phyloP scores from a whole-genome alignment of 2,329 filamentous ascomycete genomes.

The Calonectria pauciramosa region DNA sequence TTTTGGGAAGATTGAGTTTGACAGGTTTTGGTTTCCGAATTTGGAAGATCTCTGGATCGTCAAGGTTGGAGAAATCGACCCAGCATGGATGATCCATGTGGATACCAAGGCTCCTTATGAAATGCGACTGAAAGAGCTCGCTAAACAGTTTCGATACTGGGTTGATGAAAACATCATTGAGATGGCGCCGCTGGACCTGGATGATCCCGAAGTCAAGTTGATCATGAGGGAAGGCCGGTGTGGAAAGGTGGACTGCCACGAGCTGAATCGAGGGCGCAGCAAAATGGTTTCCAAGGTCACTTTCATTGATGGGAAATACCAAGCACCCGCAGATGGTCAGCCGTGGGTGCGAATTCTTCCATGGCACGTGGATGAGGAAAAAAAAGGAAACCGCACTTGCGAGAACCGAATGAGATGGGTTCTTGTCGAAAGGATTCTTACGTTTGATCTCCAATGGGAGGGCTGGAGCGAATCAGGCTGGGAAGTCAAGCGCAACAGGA shows the following conservation, averaged over 20 bases:
- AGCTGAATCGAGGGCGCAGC: constrained; percentile 51
- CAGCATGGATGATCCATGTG: constrained; percentile 52
- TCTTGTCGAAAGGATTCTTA: constrained; percentile 54
- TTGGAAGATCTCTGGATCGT: constrained; percentile 55
- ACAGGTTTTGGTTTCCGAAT: constrained; percentile 56
- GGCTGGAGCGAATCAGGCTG: constrained; percentile 47
- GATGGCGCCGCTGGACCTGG: constrained; percentile 52
- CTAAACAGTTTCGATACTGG: constrained; percentile 56
- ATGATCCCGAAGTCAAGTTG: constrained; percentile 51
- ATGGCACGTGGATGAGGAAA: constrained; percentile 48
- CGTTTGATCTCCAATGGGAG: constrained; percentile 54
- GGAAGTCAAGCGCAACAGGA: constrained; percentile 37
- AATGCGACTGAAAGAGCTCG: constrained; percentile 48
- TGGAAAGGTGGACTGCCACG: constrained; percentile 51
- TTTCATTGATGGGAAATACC: constrained; percentile 53
- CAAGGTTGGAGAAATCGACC: constrained; percentile 55
- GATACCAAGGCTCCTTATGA: constrained; percentile 49
- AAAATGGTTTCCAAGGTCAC: constrained; percentile 55
- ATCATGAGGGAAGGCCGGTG: constrained; percentile 53
- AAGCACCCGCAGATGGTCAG: constrained; percentile 38
- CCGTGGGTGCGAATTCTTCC: constrained; percentile 52
- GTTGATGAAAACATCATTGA: constrained; percentile 55
- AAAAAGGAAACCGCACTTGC: constrained; percentile 44
- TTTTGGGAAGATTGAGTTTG: constrained; percentile 52
- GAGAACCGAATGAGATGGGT: constrained; percentile 55